These are phyloP conservation scores for Exobasidium rhododendri DNA, from an alignment of 1,284 basidiomycete genomes.

Conservation along the genomic window DNA sequence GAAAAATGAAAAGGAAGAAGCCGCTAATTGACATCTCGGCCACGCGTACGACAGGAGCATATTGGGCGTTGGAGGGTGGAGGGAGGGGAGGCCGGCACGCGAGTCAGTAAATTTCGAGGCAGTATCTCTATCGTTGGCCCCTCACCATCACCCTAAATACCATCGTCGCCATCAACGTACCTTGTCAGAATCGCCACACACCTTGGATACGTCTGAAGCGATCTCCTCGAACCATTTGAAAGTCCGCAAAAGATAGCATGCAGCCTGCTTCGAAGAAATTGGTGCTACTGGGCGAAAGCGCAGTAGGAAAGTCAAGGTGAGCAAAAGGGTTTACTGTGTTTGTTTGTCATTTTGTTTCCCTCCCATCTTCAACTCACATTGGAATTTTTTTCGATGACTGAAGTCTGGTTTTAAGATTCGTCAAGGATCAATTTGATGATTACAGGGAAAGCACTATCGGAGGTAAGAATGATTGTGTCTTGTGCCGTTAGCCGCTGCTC, in stretches of 20 bases:
- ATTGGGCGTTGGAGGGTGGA: too few species aligned
- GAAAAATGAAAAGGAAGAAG: too few species aligned
- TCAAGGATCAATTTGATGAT: conserved; percentile 96
- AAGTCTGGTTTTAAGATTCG: conserved; percentile 84
- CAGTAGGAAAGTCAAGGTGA: conserved; percentile 84
- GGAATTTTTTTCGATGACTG: not conserved
- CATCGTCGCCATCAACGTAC: not conserved
- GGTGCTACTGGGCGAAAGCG: conserved; percentile 59
- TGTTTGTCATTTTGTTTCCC: not conserved
- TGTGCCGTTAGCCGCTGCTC: not conserved
- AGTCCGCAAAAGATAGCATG: too few species aligned
- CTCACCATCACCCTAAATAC: not conserved
- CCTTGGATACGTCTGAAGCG: too few species aligned
- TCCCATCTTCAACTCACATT: not conserved
- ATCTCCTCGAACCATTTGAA: too few species aligned
- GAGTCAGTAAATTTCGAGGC: too few species aligned
- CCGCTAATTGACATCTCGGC: too few species aligned
- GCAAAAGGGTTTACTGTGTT: not conserved
- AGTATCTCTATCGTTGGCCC: too few species aligned
- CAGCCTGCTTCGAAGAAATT: conserved; percentile 37
- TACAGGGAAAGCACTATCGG: conserved; percentile 68
- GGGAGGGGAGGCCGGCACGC: too few species aligned
- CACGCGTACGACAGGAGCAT: too few species aligned
- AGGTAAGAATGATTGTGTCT: conserved; percentile 27
- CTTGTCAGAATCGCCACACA: too few species aligned